Evolutionary conservation across 768 basidiomycete species (phyloP), one percentile per base, ranked within the genome.

Genomic region (Mycena pura): DNA sequence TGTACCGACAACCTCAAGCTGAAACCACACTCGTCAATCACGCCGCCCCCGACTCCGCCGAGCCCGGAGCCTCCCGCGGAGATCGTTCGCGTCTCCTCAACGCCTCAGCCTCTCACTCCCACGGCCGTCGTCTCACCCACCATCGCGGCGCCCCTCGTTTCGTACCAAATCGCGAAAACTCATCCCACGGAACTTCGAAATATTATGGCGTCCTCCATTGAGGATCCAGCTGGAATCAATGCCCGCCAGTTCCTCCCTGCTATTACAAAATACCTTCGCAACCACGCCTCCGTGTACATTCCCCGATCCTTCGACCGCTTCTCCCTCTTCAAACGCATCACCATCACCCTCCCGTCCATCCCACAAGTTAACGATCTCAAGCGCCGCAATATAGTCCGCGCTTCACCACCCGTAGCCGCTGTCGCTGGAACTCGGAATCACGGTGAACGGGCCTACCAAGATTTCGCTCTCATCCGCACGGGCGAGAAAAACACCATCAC

Each of bases 261-360:
- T 19, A 6, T 64, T n/a, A 17, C 17, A n/a, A 44, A 28, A 28
- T 61, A 53, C 25, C 13, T 64, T 17, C 28, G 29, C 17, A 46
- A 36, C 15, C 48, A 52, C 19, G 36, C 25, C 7, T 47, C 54
- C 15, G 31, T 19, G 1, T 46, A 53, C 25, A 25, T 61, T 39
- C 58, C 62, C 8, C 57, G 57, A 21, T 38, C 57, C 15, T 69
- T 67, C 32, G 68, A 69, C 40, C 43, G 41, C 5, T 69, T 69
- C 22, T 27, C 58, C 21, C 65, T 69, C 22, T 69, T 56, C 59
- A 68, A 65, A 45, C 63, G 58, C 5, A 39, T 68, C 41, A 63
- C 57, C 0, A 5, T 65, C 28, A 25, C 24, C 15, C 54, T 68
- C 8, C 66, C 64, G 6, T 17, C 39, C 9, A 68, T 65, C 22